Conservation (phyloP, 2,329 filamentous ascomycete genomes). For the Aspergillus pseudoglaucus region DNA sequence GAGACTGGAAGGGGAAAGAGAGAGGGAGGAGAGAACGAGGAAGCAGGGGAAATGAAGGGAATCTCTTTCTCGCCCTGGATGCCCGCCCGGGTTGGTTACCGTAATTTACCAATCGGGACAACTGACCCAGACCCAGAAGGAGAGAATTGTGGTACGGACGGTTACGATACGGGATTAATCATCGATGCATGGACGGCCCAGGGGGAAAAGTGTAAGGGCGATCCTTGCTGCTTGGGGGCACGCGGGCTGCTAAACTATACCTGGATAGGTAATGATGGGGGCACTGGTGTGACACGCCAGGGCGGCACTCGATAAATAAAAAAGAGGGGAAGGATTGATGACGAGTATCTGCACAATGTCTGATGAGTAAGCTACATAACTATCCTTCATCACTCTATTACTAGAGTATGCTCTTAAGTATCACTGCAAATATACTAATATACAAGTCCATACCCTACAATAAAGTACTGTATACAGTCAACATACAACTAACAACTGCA, state of each 20-base stretch:
- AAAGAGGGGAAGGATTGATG: conserved; percentile 9
- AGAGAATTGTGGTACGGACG: too few relatives aligned
- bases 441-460: too few relatives aligned
- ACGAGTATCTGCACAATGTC: background rate
- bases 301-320: conserved; percentile 10
- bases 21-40: conserved; percentile 3
- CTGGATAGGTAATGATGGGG: conserved; percentile 1
- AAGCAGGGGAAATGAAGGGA: conserved; percentile 5
- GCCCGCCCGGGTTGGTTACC: background rate
- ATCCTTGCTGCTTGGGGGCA: conserved; percentile 5
- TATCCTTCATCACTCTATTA: too few relatives aligned
- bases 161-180: conserved; percentile 4
- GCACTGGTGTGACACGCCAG: conserved; percentile 2
- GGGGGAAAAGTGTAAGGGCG: conserved; percentile 2
- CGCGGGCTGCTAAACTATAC: conserved; percentile 5
- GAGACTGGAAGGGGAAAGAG: conserved; percentile 2
- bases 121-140: too few relatives aligned
- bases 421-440: too few relatives aligned
- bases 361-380: background rate
- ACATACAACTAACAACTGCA: too few relatives aligned
- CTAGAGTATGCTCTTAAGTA: too few relatives aligned
- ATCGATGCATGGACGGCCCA: conserved; percentile 1
- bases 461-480: too few relatives aligned
- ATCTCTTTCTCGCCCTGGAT: background rate
- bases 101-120: too few relatives aligned